These are phyloP conservation scores for Draba incana DNA, from an alignment of 345 rosid species.

Conservation along the genomic window DNA sequence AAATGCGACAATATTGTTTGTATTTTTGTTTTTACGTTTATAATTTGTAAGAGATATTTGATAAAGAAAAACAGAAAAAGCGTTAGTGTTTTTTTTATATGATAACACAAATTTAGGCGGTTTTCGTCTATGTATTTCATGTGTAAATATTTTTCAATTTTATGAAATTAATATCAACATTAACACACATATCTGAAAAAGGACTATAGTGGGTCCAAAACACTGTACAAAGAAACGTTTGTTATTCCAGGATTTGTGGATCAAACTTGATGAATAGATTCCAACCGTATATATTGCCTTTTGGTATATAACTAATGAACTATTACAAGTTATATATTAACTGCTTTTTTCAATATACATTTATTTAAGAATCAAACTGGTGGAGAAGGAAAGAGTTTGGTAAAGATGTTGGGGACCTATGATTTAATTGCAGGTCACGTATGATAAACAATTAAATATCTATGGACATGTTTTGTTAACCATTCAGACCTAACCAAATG, in stretches of 20 bases:
- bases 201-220: neutral
- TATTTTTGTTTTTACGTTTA: neutral
- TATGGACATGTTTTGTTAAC: conserved; percentile 34
- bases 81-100: neutral
- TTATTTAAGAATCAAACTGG: neutral
- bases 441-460: conserved; percentile 16
- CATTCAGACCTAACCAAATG: conserved; percentile 43
- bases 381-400: conserved; percentile 35
- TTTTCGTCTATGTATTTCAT: neutral
- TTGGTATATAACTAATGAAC: conserved; percentile 18
- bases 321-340: conserved; percentile 12
- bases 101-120: neutral
- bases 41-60: neutral
- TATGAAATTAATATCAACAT: neutral
- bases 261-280: conserved; percentile 22
- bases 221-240: conserved; percentile 14
- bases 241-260: conserved; percentile 17
- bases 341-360: neutral
- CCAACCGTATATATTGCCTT: conserved; percentile 9
- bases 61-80: neutral
- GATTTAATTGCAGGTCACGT: conserved; percentile 39
- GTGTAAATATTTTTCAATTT: neutral
- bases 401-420: conserved; percentile 41
- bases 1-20: neutral
- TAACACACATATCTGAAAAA: neutral